Evolutionary conservation across 164 flowering plant species (phyloP).

Genomic region (Santalum album): DNA sequence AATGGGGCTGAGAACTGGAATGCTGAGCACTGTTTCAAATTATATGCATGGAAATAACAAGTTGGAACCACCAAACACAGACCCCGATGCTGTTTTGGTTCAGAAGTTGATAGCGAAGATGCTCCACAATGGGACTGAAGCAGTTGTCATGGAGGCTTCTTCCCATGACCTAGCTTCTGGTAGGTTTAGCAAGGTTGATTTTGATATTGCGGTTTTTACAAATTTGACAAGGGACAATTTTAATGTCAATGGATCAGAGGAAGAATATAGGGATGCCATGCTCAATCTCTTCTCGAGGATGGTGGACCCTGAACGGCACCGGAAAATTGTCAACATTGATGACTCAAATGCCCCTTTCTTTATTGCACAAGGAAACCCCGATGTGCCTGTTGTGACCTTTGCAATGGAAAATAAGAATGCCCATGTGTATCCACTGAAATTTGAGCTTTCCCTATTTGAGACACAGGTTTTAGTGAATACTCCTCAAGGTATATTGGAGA

Average conservation of each 20-base stretch:
- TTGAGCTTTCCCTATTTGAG: slow-evolving; percentile 84
- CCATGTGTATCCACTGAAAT: slow-evolving; percentile 74
- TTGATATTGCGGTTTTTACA: slow-evolving; percentile 87
- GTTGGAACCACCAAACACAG: slow-evolving; percentile 52
- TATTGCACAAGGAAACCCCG: slow-evolving; percentile 61
- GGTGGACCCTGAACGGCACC: slow-evolving; percentile 81
- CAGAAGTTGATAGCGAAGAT: slow-evolving; percentile 95
- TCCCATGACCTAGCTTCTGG: slow-evolving; percentile 60
- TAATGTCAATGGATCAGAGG: slow-evolving; percentile 63
- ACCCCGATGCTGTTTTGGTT: slow-evolving; percentile 71
- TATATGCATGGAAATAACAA: slow-evolving; percentile 81
- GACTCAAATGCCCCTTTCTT: slow-evolving; percentile 81
- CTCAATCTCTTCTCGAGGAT: slow-evolving; percentile 68
- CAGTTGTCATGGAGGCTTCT: slow-evolving; percentile 93
- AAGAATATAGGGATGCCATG: slow-evolving; percentile 63
- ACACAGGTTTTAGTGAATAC: slow-evolving; percentile 90
- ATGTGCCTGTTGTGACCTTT: slow-evolving; percentile 89
- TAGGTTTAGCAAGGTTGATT: slow-evolving; percentile 74
- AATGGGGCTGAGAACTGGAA: slow-evolving; percentile 90
- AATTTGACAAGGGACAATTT: slow-evolving; percentile 65
- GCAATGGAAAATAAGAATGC: slow-evolving; percentile 84
- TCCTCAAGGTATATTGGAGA: slow-evolving; percentile 86
- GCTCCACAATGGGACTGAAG: slow-evolving; percentile 90
- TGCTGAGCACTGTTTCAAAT: slow-evolving; percentile 67
- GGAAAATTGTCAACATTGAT: slow-evolving; percentile 84